phyloP scores from a whole-genome alignment of 2,329 filamentous ascomycete genomes.

The Botrytis galanthina region DNA sequence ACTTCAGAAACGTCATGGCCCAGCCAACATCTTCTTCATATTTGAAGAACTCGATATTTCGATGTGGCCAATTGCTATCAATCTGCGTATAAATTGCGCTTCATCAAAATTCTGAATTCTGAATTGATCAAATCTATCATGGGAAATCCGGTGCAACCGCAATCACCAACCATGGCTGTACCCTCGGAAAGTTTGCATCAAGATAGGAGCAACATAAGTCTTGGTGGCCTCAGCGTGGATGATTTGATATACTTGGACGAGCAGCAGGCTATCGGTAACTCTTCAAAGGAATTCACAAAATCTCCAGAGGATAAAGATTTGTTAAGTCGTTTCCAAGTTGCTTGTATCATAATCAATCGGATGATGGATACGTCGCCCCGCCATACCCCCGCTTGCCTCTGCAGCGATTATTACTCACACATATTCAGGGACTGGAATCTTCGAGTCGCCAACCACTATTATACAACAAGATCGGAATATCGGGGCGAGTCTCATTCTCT shows the following conservation, averaged over 20 bases:
- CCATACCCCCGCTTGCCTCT: too few relatives aligned
- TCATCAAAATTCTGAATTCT: background rate
- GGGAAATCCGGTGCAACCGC: background rate
- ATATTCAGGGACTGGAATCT: slow-evolving; percentile 31
- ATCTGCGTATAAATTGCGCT: background rate
- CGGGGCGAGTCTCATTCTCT: slow-evolving; percentile 52
- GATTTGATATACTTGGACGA: background rate
- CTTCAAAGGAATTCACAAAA: slow-evolving; percentile 10
- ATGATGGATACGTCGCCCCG: slow-evolving; percentile 13
- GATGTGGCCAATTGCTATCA: background rate
- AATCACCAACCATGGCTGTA: background rate
- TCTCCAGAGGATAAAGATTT: slow-evolving; percentile 6
- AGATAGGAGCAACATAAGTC: background rate
- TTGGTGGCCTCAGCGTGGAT: slow-evolving; percentile 3
- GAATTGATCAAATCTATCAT: background rate
- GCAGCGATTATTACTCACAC: background rate
- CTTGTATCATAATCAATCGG: slow-evolving; percentile 15
- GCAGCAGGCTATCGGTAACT: background rate
- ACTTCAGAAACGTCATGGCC: background rate
- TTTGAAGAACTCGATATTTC: background rate
- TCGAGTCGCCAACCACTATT: slow-evolving; percentile 55
- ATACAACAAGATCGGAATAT: slow-evolving; percentile 46
- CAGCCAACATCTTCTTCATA: background rate
- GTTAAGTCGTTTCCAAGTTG: slow-evolving; percentile 17
- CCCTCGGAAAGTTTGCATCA: background rate